Evolutionary conservation across 2,329 filamentous ascomycete species (phyloP).

Genomic region (Hypoxylon sp.): DNA sequence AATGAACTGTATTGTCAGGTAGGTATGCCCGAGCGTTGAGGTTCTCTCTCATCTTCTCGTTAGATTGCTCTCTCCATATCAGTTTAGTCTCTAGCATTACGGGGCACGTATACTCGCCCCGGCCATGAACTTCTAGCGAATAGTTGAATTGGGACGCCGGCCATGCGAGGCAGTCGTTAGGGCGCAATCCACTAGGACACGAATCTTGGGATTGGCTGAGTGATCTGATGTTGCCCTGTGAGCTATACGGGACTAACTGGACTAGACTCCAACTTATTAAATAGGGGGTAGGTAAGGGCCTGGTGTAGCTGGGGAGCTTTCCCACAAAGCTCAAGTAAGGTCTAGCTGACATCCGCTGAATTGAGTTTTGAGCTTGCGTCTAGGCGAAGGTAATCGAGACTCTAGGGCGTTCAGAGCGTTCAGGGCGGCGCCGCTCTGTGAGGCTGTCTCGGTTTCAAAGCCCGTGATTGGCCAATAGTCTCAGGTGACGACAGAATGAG

Average conservation of each 20-base stretch:
- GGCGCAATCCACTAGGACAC: background rate
- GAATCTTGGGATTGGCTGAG: background rate
- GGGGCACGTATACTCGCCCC: background rate
- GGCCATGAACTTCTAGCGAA: background rate
- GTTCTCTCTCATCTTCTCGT: no score
- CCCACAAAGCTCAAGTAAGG: no score
- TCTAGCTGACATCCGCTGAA: no score
- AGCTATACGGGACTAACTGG: background rate
- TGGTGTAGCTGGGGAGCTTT: no score
- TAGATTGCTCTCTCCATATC: background rate
- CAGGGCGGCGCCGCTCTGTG: background rate
- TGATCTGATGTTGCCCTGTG: background rate
- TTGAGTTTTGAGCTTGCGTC: background rate
- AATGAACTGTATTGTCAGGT: no score
- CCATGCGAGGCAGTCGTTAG: background rate
- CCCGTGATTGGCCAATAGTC: constrained; percentile 16
- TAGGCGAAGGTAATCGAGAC: background rate
- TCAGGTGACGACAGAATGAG: constrained; percentile 33
- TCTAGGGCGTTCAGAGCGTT: constrained; percentile 3
- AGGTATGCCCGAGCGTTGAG: no score
- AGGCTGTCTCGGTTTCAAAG: background rate
- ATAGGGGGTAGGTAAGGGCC: background rate
- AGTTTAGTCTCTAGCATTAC: background rate
- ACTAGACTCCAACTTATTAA: background rate
- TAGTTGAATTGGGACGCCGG: background rate